Evolutionary conservation across 495 filamentous ascomycete species (phyloP).

Genomic region (Cercophora sp.): DNA sequence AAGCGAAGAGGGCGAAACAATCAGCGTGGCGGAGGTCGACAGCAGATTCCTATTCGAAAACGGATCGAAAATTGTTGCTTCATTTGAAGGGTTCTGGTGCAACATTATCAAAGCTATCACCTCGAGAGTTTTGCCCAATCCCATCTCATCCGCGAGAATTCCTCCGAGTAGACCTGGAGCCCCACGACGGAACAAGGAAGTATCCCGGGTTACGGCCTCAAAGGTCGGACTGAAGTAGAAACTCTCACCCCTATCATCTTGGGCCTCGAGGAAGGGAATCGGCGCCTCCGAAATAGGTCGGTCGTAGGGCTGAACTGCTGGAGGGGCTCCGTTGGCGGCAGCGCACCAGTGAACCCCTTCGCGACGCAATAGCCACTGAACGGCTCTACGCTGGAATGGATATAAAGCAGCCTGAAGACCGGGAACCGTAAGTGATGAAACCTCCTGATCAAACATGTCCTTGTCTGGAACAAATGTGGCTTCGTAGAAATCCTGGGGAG

Average conservation of each 20-base stretch:
- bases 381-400: slow-evolving; percentile 43
- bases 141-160: slow-evolving; percentile 92
- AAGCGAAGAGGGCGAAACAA: slow-evolving; percentile 79
- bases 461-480: slow-evolving; percentile 36
- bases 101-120: slow-evolving; percentile 71
- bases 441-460: slow-evolving; percentile 16
- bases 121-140: slow-evolving; percentile 91
- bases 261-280: slow-evolving; percentile 12
- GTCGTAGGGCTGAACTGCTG: slow-evolving; percentile 14
- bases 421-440: slow-evolving; percentile 23
- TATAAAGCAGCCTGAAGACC: slow-evolving; percentile 32
- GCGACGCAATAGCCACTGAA: slow-evolving; percentile 43
- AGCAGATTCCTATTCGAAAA: slow-evolving; percentile 36
- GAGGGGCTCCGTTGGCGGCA: background rate
- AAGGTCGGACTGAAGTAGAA: slow-evolving; percentile 59
- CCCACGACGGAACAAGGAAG: slow-evolving; percentile 40
- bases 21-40: slow-evolving; percentile 66
- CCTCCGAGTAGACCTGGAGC: slow-evolving; percentile 58
- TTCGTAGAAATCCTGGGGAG: slow-evolving; percentile 44
- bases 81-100: slow-evolving; percentile 41
- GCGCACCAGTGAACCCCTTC: slow-evolving; percentile 39
- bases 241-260: slow-evolving; percentile 30
- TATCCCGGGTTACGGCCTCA: slow-evolving; percentile 54
- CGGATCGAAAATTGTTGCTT: slow-evolving; percentile 17
- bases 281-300: slow-evolving; percentile 4